These are phyloP conservation scores for Penicillium longicatenatum DNA, from an alignment of 495 filamentous ascomycete genomes.

Conservation along the genomic window DNA sequence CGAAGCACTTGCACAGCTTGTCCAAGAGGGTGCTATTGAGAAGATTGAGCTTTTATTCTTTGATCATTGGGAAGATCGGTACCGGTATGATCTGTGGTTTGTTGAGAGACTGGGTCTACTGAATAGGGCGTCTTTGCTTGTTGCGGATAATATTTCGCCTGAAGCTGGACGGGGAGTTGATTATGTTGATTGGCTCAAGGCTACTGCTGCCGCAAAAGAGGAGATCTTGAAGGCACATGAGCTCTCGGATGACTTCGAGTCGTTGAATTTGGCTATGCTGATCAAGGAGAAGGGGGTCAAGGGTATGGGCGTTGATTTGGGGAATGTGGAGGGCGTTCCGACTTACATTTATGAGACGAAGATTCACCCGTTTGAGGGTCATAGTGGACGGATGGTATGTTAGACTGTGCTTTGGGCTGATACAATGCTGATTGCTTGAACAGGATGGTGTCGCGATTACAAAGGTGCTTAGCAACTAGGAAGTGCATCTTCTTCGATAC, in stretches of 20 bases:
- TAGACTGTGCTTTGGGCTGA: neutral
- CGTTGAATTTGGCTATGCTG: neutral
- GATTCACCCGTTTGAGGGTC: neutral
- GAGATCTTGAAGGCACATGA: neutral
- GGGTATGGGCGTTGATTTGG: neutral
- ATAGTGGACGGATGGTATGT: neutral
- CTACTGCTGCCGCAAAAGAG: neutral
- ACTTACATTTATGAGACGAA: neutral
- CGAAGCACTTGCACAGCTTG: slow-evolving; percentile 25
- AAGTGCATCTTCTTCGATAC: neutral
- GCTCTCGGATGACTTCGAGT: neutral
- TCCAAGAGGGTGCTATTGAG: slow-evolving; percentile 33
- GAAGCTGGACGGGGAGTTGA: neutral
- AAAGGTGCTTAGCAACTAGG: neutral
- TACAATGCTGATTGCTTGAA: neutral
- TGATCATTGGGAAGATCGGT: slow-evolving; percentile 66
- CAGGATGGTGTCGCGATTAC: neutral
- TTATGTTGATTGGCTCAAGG: neutral
- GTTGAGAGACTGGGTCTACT: slow-evolving; percentile 63
- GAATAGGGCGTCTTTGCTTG: slow-evolving; percentile 53
- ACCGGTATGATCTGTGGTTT: slow-evolving; percentile 63
- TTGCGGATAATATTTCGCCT: slow-evolving; percentile 62
- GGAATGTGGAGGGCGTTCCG: neutral
- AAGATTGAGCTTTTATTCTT: slow-evolving; percentile 64
- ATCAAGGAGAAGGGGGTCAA: neutral